phyloP scores from a whole-genome alignment of 208 protist species.

The Acanthamoeba culbertsoni region DNA sequence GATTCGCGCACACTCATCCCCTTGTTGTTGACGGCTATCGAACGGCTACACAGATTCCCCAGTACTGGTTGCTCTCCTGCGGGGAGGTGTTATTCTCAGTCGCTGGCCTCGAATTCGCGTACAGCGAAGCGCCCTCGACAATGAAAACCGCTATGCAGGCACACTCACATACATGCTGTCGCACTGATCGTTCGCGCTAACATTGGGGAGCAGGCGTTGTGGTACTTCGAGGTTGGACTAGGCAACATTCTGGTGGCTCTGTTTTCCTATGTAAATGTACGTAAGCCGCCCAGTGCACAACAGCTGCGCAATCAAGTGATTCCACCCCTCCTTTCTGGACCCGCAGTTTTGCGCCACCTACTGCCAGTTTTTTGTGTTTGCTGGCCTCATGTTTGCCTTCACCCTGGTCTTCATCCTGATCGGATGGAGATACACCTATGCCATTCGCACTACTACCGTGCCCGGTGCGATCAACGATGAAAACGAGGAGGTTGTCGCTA shows the following conservation, averaged over 20 bases:
- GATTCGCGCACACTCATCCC: background rate
- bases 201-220: background rate
- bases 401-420: conserved; percentile 64
- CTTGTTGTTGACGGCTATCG: background rate
- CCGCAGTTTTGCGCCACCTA: conserved; percentile 13
- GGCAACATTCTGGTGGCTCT: background rate
- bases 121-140: conserved; percentile 62
- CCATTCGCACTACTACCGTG: background rate
- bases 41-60: conserved; percentile 62
- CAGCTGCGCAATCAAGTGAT: conserved; percentile 3
- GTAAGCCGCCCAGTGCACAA: background rate
- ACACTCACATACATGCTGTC: background rate
- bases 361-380: conserved; percentile 74
- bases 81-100: conserved; percentile 78
- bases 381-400: conserved; percentile 64
- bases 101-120: conserved; percentile 77
- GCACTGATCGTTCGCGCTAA: background rate
- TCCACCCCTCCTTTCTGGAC: conserved; percentile 70
- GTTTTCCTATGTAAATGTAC: conserved; percentile 56
- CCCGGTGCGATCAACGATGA: no score
- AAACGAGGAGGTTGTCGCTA: no score
- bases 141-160: conserved; percentile 67
- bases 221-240: background rate
- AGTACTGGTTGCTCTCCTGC: conserved; percentile 72
- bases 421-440: conserved; percentile 65